phyloP scores from a whole-genome alignment of 75 land plant genomes.

The Pseudotsuga menziesii region DNA sequence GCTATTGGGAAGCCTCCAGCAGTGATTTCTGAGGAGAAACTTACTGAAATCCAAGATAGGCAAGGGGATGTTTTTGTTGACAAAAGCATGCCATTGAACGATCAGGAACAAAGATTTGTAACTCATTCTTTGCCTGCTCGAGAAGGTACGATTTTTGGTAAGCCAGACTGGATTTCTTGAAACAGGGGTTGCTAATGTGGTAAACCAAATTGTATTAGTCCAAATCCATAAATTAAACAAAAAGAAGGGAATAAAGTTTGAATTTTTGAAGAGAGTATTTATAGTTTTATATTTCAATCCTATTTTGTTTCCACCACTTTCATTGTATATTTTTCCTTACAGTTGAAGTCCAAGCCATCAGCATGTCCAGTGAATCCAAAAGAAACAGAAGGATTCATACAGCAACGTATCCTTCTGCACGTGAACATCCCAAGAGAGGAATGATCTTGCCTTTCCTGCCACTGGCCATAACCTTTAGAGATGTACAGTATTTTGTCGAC shows the following conservation, averaged over 20 bases:
- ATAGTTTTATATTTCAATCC: neutral
- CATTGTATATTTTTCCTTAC: neutral
- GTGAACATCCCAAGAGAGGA: neutral
- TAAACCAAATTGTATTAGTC: neutral
- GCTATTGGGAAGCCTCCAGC: conserved; percentile 49
- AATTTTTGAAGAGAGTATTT: neutral
- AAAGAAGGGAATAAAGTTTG: neutral
- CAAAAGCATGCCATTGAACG: neutral
- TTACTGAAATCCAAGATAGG: conserved; percentile 36
- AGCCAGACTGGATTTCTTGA: neutral
- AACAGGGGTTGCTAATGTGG: neutral
- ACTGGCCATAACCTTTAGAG: conserved; percentile 47
- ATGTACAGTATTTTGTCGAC: conserved; percentile 64
- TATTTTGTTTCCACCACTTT: neutral
- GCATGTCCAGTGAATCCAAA: conserved; percentile 1
- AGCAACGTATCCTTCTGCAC: neutral
- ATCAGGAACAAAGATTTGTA: no score
- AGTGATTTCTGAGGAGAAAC: conserved; percentile 44
- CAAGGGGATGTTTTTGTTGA: neutral
- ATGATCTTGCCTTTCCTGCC: conserved; percentile 70
- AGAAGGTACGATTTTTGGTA: conserved; percentile 2
- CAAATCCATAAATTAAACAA: neutral
- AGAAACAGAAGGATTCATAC: neutral
- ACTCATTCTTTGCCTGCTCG: no score
- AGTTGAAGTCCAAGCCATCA: conserved; percentile 2